phyloP scores from a whole-genome alignment of 1,284 basidiomycete species.

The Schizopora paradoxa region DNA sequence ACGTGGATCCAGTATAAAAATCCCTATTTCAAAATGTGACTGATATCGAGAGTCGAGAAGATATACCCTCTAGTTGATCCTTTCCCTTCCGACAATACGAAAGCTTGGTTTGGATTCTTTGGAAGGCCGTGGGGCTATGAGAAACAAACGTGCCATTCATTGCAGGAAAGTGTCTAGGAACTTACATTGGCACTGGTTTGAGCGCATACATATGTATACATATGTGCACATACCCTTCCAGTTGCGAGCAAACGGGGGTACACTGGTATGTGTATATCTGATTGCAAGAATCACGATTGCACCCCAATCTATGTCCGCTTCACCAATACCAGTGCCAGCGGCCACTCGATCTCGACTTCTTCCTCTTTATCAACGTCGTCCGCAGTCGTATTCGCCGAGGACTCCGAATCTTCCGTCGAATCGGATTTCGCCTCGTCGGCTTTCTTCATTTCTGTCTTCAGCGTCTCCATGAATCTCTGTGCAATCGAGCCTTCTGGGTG shows the following conservation, averaged over 20 bases:
- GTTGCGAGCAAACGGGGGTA: not conserved
- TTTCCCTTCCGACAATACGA: too few relatives aligned
- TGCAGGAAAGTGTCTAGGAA: too few relatives aligned
- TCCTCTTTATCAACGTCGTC: constrained; percentile 26
- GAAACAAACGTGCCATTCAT: too few relatives aligned
- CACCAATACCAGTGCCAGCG: constrained; percentile 59
- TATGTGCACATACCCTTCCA: too few relatives aligned
- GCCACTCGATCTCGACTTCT: constrained; percentile 65
- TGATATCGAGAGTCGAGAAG: too few relatives aligned
- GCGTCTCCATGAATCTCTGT: constrained; percentile 49
- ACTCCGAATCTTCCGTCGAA: constrained; percentile 28
- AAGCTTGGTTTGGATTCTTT: too few relatives aligned
- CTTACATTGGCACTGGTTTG: too few relatives aligned
- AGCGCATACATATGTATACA: too few relatives aligned
- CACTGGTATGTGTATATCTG: not conserved
- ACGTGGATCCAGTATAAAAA: too few relatives aligned
- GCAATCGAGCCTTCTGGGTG: constrained; percentile 55
- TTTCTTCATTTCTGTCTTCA: constrained; percentile 41
- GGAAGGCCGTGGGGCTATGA: too few relatives aligned
- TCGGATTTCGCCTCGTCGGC: constrained; percentile 30
- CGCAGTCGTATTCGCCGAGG: not conserved
- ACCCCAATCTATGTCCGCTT: constrained; percentile 27
- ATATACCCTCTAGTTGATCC: too few relatives aligned
- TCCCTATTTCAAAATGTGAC: too few relatives aligned
- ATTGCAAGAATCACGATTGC: not conserved